Base-by-base conservation (phyloP, 345 rosid genomes). In the Dimocarpus longan region DNA sequence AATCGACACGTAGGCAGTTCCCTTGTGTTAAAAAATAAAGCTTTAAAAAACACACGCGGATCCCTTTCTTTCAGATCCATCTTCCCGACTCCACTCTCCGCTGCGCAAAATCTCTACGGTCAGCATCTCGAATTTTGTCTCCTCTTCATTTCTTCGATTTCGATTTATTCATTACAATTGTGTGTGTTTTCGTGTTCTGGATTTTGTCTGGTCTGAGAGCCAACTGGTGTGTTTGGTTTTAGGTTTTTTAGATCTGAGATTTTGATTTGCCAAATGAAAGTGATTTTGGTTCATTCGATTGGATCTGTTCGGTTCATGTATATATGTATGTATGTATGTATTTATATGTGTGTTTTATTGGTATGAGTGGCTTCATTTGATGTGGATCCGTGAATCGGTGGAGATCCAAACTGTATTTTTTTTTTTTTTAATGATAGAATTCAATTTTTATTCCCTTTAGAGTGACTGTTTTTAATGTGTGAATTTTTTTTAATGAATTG, bases 261-360 rank as follows among this genome's bases (percentile, higher is more conserved):
- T 64, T 66, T 37, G 9, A 1, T 66, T 70, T 82, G 65, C 73
- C 73, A 43, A 78, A 32, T 32, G 37, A 3, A 63, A 57, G 24
- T 16, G 57, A 5, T 56, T 74, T 62, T 73, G 21, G 1, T 5
- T 28, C 2, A 21, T 42, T n/a, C 40, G 59, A 11, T 12, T 28
- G 66, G 80, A 68, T 80, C 80, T 76, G 50, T 64, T 80, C 78
- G 68, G 59, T 70, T 6, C 32, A 5, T 37, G 64, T 43, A 18
- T 15, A 18, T 24, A 15, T 11, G 9, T 10, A 10, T n/a, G 68
- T 21, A 16, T 44, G 6, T 44, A 21, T 22, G 15, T 12, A 40
- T 42, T 40, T 19, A 32, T 72, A 22, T 22, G 24, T 15, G 26
- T 43, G 11, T 8, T 0, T 57, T n/a, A 43, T 21, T 66, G 48